Evolutionary conservation across 192 early-diverging fungal species (phyloP), one percentile per base, ranked within the genome.

Genomic region (Mortierella antarctica): DNA sequence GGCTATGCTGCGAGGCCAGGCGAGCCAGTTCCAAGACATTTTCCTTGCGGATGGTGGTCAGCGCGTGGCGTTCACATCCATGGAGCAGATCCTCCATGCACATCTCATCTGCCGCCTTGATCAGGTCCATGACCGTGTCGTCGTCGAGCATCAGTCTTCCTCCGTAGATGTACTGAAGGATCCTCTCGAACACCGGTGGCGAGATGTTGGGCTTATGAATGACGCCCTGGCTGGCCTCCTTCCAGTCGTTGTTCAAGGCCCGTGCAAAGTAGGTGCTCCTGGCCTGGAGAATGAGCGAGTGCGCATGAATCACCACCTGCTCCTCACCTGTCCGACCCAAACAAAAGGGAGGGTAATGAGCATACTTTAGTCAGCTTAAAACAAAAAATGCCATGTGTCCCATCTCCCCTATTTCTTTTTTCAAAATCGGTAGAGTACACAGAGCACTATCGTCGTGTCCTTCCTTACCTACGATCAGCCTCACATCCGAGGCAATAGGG

Each of bases 171-270:
- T 68, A 80, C 31, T 63, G 46, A 0, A 80, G 60, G 44, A 80
- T 57, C 48, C 61, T 53, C 13, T 68, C 70, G 64, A 80, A 80
- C 39, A 80, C 66, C 0, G 63, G 20, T 4, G 77, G 77, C 2
- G 41, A n/a, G 50, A 80, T 70, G 54, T 80, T 80, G 46, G 77
- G 77, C 55, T 80, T 80, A 60, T 63, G 56, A 23, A 80, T 68
- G 47, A 68, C 53, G 2, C 70, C 64, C 46, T 80, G 65, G 17
- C 31, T 63, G n/a, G 70, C 54, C 42, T 80, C 77, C 53, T 80
- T 80, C 77, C 77, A 80, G 46, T 68, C 65, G 12, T 53, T 58
- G 54, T 39, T 71, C 20, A 80, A 45, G 10, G 77, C 77, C 31
- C 77, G 62, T 6, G 70, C 70, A 58, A 80, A 80, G 58, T 80